Percentiles rank a stretch among this genome's conserved stretches.
These are phyloP conservation scores for Exophiala calicioides DNA, from an alignment of 2,329 filamentous ascomycete genomes.

Conservation along the genomic window DNA sequence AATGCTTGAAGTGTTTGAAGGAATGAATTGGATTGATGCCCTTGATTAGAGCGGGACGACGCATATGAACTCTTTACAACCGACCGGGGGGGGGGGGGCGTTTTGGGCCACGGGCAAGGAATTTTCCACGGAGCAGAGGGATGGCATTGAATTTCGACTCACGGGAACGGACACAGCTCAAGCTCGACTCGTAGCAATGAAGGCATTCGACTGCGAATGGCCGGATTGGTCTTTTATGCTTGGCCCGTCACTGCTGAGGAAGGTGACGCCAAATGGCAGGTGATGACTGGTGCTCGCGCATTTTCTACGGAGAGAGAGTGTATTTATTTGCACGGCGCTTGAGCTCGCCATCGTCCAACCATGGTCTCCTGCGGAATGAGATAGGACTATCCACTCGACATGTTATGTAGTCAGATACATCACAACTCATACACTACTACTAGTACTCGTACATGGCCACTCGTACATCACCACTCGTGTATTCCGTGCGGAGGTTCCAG, in stretches of 20 bases:
- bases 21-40: conserved; percentile 49
- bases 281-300: conserved; percentile 24
- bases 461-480: too few species aligned
- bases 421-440: too few species aligned
- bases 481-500: too few species aligned
- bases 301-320: conserved; percentile 3
- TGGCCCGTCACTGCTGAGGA: conserved; percentile 24
- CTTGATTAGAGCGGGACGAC: conserved; percentile 14
- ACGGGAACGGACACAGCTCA: conserved; percentile 18
- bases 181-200: conserved; percentile 26
- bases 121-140: not conserved
- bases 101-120: not conserved
- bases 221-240: conserved; percentile 21
- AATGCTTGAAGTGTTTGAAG: conserved; percentile 53
- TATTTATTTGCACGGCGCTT: conserved; percentile 15
- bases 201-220: conserved; percentile 17
- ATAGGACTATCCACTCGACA: conserved; percentile 14
- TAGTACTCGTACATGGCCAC: too few species aligned
- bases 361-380: not conserved
- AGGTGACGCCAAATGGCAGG: conserved; percentile 8
- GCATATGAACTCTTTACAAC: not conserved
- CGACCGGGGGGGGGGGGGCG: not conserved
- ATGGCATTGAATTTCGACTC: conserved; percentile 16
- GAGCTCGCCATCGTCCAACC: conserved; percentile 22
- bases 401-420: not conserved